A percentile compares a stretch with the other conserved stretches of the same genome.
These are phyloP conservation scores for Fagus crenata DNA, from an alignment of 306 rosid species.

Conservation along the genomic window DNA sequence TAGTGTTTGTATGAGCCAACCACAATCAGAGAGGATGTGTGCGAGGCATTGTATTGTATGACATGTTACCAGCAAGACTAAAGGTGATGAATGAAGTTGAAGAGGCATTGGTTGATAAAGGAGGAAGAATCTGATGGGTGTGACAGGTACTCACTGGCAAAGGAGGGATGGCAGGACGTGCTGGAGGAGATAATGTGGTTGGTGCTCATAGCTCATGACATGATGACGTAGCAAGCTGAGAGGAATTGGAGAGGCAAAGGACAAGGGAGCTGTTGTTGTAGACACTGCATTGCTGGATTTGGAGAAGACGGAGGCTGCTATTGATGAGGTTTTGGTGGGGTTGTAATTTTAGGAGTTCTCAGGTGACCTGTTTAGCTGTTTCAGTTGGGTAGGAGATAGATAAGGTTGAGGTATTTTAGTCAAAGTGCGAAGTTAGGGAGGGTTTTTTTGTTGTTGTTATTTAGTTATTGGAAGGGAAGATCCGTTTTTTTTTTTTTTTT, in stretches of 20 bases:
- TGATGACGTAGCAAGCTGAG: slow-evolving; percentile 58
- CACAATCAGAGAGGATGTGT: slow-evolving; percentile 40
- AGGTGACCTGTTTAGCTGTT: no score
- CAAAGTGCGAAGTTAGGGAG: no score
- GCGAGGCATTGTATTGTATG: slow-evolving; percentile 41
- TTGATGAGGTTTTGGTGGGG: slow-evolving; percentile 60
- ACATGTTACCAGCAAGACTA: slow-evolving; percentile 58
- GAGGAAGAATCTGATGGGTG: slow-evolving; percentile 2
- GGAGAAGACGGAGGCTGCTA: slow-evolving; percentile 75
- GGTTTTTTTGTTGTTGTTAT: no score
- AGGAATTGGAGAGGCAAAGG: slow-evolving; percentile 56
- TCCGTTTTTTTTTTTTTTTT: no score
- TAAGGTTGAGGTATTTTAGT: no score
- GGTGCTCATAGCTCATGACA: slow-evolving; percentile 60
- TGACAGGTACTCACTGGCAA: slow-evolving; percentile 26
- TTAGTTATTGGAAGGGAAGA: no score
- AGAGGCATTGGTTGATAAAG: slow-evolving; percentile 25
- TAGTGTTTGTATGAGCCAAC: slow-evolving; percentile 45
- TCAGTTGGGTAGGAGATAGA: no score
- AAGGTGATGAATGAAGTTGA: slow-evolving; percentile 38
- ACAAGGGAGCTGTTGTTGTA: slow-evolving; percentile 54
- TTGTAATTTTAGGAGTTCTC: slow-evolving; percentile 8
- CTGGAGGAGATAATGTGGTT: slow-evolving; percentile 67
- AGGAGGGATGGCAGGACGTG: slow-evolving; percentile 36
- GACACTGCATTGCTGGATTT: slow-evolving; percentile 66